These are phyloP conservation scores for Endocladia muricata DNA, from an alignment of 31 red algal genomes.

Conservation along the genomic window DNA sequence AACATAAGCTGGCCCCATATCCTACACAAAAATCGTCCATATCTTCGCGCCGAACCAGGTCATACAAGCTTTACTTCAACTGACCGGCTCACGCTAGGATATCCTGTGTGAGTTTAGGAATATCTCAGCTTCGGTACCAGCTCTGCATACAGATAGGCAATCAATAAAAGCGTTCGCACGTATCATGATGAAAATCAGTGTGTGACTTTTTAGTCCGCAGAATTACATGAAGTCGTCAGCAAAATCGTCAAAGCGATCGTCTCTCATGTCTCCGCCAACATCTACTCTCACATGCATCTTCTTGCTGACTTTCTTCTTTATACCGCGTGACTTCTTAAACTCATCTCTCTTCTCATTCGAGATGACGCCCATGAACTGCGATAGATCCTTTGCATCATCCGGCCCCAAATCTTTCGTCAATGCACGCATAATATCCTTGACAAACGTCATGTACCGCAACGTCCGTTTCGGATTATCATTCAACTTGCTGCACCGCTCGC, in stretches of 20 bases:
- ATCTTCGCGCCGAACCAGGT: too few species aligned
- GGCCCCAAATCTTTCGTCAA: slow-evolving; percentile 42
- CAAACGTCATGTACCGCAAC: slow-evolving; percentile 50
- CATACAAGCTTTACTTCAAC: too few species aligned
- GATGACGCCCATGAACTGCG: slow-evolving; percentile 45
- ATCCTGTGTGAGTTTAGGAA: too few species aligned
- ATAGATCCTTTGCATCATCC: slow-evolving; percentile 73
- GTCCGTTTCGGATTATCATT: slow-evolving; percentile 57
- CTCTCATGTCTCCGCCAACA: slow-evolving; percentile 43
- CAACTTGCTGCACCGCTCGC: slow-evolving; percentile 30
- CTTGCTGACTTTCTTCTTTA: slow-evolving; percentile 81
- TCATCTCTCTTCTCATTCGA: slow-evolving; percentile 78
- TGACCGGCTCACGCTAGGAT: too few species aligned
- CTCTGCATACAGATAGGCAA: too few species aligned
- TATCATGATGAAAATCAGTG: too few species aligned
- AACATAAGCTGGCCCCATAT: too few species aligned
- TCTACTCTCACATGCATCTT: slow-evolving; percentile 60
- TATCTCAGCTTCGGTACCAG: too few species aligned
- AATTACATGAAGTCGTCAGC: slow-evolving; percentile 87
- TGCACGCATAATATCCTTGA: slow-evolving; percentile 52
- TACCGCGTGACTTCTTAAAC: slow-evolving; percentile 39
- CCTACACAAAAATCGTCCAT: too few species aligned
- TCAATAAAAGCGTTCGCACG: too few species aligned
- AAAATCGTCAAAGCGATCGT: slow-evolving; percentile 60
- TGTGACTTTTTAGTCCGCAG: too few species aligned